Percentiles rank a stretch among this genome's conserved stretches.
Conservation (phyloP, 225 moss, liverwort and hornwort species). For the Polytrichum commune region DNA sequence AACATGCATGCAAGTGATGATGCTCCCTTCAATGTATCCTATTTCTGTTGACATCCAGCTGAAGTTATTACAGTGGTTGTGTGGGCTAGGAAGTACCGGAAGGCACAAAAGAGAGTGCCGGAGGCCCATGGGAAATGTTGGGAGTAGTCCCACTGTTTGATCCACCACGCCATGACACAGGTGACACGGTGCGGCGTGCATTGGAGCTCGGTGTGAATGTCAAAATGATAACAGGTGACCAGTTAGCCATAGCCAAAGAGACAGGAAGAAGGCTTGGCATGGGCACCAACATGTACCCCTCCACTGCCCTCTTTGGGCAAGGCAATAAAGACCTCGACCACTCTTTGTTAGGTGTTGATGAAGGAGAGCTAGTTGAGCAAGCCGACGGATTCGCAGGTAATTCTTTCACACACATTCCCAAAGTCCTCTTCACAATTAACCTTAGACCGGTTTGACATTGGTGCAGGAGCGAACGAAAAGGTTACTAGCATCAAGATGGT, state of each 20-base stretch:
- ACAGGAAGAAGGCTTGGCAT: conserved; percentile 59
- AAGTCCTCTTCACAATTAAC: too few species aligned
- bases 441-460: too few species aligned
- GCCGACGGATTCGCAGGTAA: conserved; percentile 58
- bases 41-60: too few species aligned
- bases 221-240: conserved; percentile 63
- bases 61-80: conserved; percentile 1
- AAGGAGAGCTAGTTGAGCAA: conserved; percentile 44
- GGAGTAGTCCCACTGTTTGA: conserved; percentile 51
- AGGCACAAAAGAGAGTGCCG: conserved; percentile 44
- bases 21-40: too few species aligned
- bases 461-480: too few species aligned
- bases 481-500: too few species aligned
- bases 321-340: neutral
- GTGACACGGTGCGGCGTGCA: conserved; percentile 42
- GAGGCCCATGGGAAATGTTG: conserved; percentile 56
- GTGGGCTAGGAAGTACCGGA: conserved; percentile 43
- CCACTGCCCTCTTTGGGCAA: conserved; percentile 35
- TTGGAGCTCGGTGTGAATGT: conserved; percentile 54
- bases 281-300: conserved; percentile 76
- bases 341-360: conserved; percentile 25
- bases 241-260: conserved; percentile 67
- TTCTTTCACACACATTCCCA: neutral
- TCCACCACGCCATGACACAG: conserved; percentile 54
- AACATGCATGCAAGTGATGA: too few species aligned